These are phyloP conservation scores for Porodaedalea pini DNA, from an alignment of 1,284 basidiomycete species.

Conservation along the genomic window DNA sequence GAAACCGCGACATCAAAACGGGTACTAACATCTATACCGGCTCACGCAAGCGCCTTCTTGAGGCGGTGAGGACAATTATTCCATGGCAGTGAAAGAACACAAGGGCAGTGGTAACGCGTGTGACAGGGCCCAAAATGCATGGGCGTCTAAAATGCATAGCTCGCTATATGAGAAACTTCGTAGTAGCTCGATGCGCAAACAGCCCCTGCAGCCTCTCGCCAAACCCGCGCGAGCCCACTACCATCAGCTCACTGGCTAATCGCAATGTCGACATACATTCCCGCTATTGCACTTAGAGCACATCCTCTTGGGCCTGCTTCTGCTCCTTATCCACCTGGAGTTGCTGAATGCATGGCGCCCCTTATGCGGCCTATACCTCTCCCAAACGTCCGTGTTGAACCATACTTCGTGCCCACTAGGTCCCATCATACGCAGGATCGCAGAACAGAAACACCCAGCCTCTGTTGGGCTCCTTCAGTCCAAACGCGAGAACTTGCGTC, in stretches of 20 bases:
- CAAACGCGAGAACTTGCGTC: neutral
- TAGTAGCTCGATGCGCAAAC: no score
- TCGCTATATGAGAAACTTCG: no score
- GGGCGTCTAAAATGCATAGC: no score
- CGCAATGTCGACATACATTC: conserved; percentile 6
- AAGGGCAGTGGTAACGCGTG: neutral
- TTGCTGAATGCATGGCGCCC: conserved; percentile 13
- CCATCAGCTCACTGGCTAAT: neutral
- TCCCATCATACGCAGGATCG: neutral
- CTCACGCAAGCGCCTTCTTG: no score
- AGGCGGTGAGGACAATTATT: no score
- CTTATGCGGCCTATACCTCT: conserved; percentile 7
- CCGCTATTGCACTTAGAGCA: neutral
- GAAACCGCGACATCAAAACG: no score
- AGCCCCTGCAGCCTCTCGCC: neutral
- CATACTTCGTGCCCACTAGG: neutral
- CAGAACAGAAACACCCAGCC: neutral
- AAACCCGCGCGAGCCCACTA: neutral
- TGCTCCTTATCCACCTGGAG: neutral
- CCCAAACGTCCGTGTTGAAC: neutral
- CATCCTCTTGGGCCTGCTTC: neutral
- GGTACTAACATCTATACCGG: no score
- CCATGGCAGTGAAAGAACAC: no score
- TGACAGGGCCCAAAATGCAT: neutral
- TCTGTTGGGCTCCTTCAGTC: neutral